A percentile compares a stretch with the other conserved stretches of the same genome.
Conservation (phyloP, 2,329 filamentous ascomycete species). For the Arthrobotrys conoides region DNA sequence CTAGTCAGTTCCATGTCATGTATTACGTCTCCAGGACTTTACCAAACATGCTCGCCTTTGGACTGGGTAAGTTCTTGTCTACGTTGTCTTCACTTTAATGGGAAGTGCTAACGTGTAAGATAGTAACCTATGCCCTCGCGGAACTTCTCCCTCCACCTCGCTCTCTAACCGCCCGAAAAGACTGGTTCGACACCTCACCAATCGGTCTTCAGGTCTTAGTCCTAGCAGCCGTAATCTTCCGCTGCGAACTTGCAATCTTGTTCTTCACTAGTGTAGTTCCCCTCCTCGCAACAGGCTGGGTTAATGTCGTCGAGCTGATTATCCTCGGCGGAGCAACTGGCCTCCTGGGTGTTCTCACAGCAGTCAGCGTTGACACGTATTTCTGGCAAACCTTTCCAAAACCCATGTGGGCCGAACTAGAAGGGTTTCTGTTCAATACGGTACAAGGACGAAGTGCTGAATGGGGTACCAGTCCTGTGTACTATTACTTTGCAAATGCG, state of each 20-base stretch:
- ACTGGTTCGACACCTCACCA: conserved; percentile 76
- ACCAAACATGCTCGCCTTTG: conserved; percentile 97
- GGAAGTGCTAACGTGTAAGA: conserved; percentile 13
- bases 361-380: conserved; percentile 86
- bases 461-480: conserved; percentile 89
- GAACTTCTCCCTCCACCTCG: conserved; percentile 68
- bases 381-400: conserved; percentile 82
- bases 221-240: conserved; percentile 85
- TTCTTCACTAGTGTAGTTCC: conserved; percentile 78
- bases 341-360: conserved; percentile 76
- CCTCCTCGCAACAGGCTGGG: conserved; percentile 73
- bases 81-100: background rate
- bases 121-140: conserved; percentile 76
- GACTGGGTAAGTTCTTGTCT: conserved; percentile 74
- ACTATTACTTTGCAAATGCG: conserved; percentile 87
- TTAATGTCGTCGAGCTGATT: conserved; percentile 74
- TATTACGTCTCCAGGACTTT: conserved; percentile 93
- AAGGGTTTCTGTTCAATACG: conserved; percentile 92
- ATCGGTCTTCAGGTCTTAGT: conserved; percentile 74
- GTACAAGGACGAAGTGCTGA: conserved; percentile 83
- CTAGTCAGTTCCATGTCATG: conserved; percentile 89
- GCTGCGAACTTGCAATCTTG: conserved; percentile 87
- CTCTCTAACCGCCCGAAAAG: conserved; percentile 65
- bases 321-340: conserved; percentile 77
- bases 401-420: conserved; percentile 88